Conservation (phyloP, 495 filamentous ascomycete genomes). For the Aspergillus leporis region DNA sequence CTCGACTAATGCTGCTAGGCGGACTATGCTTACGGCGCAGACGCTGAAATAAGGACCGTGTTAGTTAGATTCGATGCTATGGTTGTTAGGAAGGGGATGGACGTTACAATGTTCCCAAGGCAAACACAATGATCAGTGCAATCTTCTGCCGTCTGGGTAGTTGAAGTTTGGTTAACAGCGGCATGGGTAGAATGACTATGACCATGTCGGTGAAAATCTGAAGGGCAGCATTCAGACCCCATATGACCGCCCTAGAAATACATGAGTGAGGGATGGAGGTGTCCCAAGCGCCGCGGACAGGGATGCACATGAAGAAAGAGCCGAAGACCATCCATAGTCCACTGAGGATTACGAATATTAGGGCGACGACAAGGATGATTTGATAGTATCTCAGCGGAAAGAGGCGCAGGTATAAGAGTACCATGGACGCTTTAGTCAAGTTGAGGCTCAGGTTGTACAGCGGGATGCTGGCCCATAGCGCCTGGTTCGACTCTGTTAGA, state of each 20-base stretch:
- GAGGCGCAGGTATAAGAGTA: conserved; percentile 41
- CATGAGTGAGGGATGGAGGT: conserved; percentile 20
- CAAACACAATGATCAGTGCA: conserved; percentile 44
- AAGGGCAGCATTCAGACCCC: conserved; percentile 44
- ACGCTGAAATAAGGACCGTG: conserved; percentile 29
- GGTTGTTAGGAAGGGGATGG: not conserved
- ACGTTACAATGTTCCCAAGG: conserved; percentile 52
- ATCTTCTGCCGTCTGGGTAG: conserved; percentile 43
- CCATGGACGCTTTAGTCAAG: conserved; percentile 46
- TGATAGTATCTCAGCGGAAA: conserved; percentile 35
- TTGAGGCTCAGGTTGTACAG: conserved; percentile 46
- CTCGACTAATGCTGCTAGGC: conserved; percentile 25
- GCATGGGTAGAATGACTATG: conserved; percentile 51
- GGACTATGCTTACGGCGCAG: conserved; percentile 36
- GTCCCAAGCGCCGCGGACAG: conserved; percentile 34
- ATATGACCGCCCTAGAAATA: conserved; percentile 33
- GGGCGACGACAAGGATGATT: conserved; percentile 28
- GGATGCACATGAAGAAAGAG: conserved; percentile 41
- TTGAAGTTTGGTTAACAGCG: conserved; percentile 37
- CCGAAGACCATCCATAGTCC: conserved; percentile 42
- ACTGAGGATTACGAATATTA: conserved; percentile 33
- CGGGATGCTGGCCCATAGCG: conserved; percentile 37
- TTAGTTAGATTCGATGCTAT: not conserved
- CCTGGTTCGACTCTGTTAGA: conserved; percentile 18
- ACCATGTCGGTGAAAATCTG: conserved; percentile 50